Conservation (phyloP, 805 yeast species). For the Kodamaea hsintzibuensis region DNA sequence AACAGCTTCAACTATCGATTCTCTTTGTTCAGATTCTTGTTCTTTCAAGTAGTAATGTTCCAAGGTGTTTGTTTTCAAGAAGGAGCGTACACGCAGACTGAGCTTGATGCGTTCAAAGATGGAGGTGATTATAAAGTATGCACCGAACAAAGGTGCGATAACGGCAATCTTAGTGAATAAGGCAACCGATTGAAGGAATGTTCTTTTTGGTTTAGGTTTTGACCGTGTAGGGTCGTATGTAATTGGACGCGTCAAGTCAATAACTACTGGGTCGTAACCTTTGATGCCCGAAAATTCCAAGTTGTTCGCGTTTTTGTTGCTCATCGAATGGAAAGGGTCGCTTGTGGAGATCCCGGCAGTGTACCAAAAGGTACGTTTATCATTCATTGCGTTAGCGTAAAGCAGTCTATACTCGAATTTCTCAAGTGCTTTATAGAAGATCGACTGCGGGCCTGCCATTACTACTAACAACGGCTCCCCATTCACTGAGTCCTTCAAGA, state of each 20-base stretch:
- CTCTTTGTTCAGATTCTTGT: slow-evolving; percentile 46
- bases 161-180: slow-evolving; percentile 20
- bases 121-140: slow-evolving; percentile 52
- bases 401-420: slow-evolving; percentile 54
- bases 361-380: slow-evolving; percentile 81
- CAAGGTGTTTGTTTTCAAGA: slow-evolving; percentile 34
- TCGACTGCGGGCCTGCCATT: slow-evolving; percentile 65
- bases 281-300: slow-evolving; percentile 46
- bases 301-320: slow-evolving; percentile 37
- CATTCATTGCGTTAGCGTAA: slow-evolving; percentile 78
- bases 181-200: not conserved
- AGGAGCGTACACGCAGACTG: slow-evolving; percentile 27
- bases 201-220: not conserved
- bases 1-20: slow-evolving; percentile 58
- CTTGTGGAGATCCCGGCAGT: slow-evolving; percentile 67
- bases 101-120: slow-evolving; percentile 37
- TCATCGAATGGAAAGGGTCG: slow-evolving; percentile 61
- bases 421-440: slow-evolving; percentile 57
- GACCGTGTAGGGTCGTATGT: slow-evolving; percentile 13
- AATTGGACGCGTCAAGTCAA: slow-evolving; percentile 52
- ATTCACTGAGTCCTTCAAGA: slow-evolving; percentile 46
- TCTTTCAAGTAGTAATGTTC: slow-evolving; percentile 20
- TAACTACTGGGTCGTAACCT: slow-evolving; percentile 57
- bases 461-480: slow-evolving; percentile 56
- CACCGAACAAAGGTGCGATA: slow-evolving; percentile 62